Base-by-base conservation (phyloP, 306 rosid genomes). In the Pterocarpus macrocarpus region DNA sequence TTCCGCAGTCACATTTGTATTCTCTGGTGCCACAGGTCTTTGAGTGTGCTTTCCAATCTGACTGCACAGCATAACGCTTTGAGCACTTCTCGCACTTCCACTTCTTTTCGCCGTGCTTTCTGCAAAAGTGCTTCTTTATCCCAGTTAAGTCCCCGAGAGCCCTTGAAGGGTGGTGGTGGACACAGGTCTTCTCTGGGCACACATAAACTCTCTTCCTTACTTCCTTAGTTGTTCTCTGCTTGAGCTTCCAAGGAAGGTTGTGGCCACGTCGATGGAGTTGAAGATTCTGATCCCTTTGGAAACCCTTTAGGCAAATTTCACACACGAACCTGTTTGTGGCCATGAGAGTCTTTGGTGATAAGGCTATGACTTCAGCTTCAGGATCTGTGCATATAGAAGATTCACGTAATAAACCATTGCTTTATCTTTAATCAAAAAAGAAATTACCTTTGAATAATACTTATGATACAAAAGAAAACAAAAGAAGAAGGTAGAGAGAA, bases 11-110 rank as follows among this genome's bases (percentile, higher is more conserved):
- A 58, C 94, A 90, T 87, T 87, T 90, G 85, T 90, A 90, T 79
- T 90, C 94, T 73, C 87, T 85, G 52, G 94, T 88, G 77, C 94
- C 94, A 79, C 94, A 90, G 67, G 92, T 89, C 76, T 90, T 90
- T 10, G 92, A 81, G 73, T 90, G 94, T 12, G 94, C 94, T 71
- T 90, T 90, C 94, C 94, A 90, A 17, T 90, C 94, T 2, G 94
- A 90, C 76, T 90, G 94, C 13, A 90, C 94, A 10, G 94, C 94
- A 41, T 90, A 90, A 16, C 86, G 75, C 75, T 90, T 90, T 14
- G 92, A 83, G 76, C 94, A 90, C 49, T 90, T 90, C 39, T 90
- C 94, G 5, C 94, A 90, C 87, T 90, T 90, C 92, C 94, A 88
- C 78, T 88, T 90, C 91, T 90, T 90, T 88, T 90, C 94, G 0